A percentile compares a stretch with the other conserved stretches of the same genome.
phyloP scores from a whole-genome alignment of 2,329 filamentous ascomycete genomes.

The Pyrenophora seminiperda region DNA sequence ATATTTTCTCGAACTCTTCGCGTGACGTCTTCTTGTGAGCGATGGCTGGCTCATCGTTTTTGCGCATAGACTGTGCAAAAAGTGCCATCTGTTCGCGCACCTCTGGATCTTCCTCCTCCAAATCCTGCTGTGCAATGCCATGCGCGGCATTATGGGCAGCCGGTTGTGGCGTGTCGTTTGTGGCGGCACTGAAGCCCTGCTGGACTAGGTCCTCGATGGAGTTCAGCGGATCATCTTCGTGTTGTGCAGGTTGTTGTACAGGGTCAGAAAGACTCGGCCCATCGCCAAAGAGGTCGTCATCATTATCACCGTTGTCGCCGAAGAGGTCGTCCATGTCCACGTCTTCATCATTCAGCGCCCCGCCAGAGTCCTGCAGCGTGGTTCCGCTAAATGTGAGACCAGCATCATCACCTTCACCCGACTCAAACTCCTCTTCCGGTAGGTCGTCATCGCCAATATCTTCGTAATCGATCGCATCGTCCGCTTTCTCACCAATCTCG shows the following conservation, averaged over 20 bases:
- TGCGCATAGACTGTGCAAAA: constrained; percentile 36
- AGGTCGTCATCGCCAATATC: constrained; percentile 92
- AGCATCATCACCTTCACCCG: constrained; percentile 25
- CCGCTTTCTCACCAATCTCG: constrained; percentile 74
- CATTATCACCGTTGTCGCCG: constrained; percentile 55
- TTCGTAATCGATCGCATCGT: constrained; percentile 87
- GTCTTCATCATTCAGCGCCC: constrained; percentile 46
- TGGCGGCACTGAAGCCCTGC: constrained; percentile 6
- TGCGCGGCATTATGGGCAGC: constrained; percentile 25
- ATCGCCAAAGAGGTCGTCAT: constrained; percentile 48
- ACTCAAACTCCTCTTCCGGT: constrained; percentile 67
- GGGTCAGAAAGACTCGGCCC: constrained; percentile 29
- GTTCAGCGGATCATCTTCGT: constrained; percentile 48
- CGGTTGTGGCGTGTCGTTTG: constrained; percentile 26
- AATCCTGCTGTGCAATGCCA: constrained; percentile 23
- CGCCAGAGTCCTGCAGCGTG: constrained; percentile 36
- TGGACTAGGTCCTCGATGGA: constrained; percentile 35
- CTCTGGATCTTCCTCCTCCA: constrained; percentile 43
- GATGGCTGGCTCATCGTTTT: constrained; percentile 58
- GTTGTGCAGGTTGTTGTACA: constrained; percentile 30
- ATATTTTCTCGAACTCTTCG: constrained; percentile 78
- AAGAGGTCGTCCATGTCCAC: constrained; percentile 70
- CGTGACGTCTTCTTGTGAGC: constrained; percentile 73
- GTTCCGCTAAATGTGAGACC: constrained; percentile 38
- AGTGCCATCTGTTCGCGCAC: constrained; percentile 42